phyloP scores from a whole-genome alignment of 805 yeast genomes.

The Suhomyces pyralidae region DNA sequence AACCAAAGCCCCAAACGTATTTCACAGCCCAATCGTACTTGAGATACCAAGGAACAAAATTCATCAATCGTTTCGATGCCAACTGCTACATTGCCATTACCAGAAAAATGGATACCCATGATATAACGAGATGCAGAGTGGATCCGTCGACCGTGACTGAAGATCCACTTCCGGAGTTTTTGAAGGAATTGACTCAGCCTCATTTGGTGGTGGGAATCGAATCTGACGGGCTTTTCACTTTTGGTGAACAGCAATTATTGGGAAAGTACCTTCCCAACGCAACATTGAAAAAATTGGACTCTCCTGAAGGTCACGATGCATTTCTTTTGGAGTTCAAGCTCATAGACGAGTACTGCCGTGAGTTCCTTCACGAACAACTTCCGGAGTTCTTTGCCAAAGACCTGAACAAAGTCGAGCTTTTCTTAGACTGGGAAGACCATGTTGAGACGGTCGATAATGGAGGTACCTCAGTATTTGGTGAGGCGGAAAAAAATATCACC shows the following conservation, averaged over 20 bases:
- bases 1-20: constrained; percentile 48
- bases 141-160: constrained; percentile 34
- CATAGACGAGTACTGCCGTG: constrained; percentile 67
- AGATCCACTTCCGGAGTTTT: constrained; percentile 45
- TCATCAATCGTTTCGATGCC: constrained; percentile 87
- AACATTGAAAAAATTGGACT: constrained; percentile 64
- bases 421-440: constrained; percentile 39
- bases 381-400: constrained; percentile 51
- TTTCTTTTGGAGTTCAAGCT: constrained; percentile 84
- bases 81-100: constrained; percentile 94
- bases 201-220: constrained; percentile 83
- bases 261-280: constrained; percentile 74
- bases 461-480: constrained; percentile 76
- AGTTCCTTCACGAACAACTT: constrained; percentile 58
- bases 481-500: constrained; percentile 84
- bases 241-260: constrained; percentile 83
- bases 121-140: constrained; percentile 74
- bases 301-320: constrained; percentile 98
- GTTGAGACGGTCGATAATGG: constrained; percentile 40
- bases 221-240: constrained; percentile 90
- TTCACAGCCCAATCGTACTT: constrained; percentile 95
- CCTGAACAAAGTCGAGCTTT: constrained; percentile 42
- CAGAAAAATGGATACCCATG: constrained; percentile 92
- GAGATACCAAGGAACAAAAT: constrained; percentile 91
- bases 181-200: constrained; percentile 65